A percentile compares a stretch with the other conserved stretches of the same genome.
These are phyloP conservation scores for Trichocomaceae sp. DNA, from an alignment of 2,329 filamentous ascomycete species.

Conservation along the genomic window DNA sequence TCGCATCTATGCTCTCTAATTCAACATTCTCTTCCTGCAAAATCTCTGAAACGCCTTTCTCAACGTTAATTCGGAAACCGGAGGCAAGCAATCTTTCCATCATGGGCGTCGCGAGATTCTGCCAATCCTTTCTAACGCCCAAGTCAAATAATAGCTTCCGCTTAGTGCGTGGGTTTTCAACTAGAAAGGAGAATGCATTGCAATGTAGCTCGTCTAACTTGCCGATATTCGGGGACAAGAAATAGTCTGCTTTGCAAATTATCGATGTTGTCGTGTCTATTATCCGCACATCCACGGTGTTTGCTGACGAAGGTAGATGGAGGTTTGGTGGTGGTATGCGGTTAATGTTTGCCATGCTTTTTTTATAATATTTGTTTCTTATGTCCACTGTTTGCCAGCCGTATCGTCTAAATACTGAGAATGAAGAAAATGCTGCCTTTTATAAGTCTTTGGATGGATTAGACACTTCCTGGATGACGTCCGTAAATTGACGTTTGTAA, in stretches of 20 bases:
- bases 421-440: too few species aligned
- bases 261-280: conserved; percentile 28
- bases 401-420: too few species aligned
- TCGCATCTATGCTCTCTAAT: conserved; percentile 10
- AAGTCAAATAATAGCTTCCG: conserved; percentile 32
- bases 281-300: conserved; percentile 26
- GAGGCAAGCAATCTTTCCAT: not conserved
- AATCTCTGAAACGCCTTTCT: conserved; percentile 17
- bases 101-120: conserved; percentile 10
- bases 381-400: too few species aligned
- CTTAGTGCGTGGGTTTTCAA: conserved; percentile 35
- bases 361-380: too few species aligned
- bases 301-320: conserved; percentile 22
- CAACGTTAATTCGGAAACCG: conserved; percentile 4
- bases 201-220: not conserved
- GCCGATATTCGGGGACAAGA: conserved; percentile 15
- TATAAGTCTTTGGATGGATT: too few species aligned
- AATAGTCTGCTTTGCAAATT: conserved; percentile 17
- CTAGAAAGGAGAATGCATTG: conserved; percentile 33
- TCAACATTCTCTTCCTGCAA: conserved; percentile 15
- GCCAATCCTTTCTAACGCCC: conserved; percentile 22
- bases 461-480: too few species aligned
- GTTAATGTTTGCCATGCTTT: too few species aligned
- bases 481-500: too few species aligned
- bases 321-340: not conserved